Base-by-base conservation (phyloP, 768 basidiomycete genomes). In the Tricholoma sp. region DNA sequence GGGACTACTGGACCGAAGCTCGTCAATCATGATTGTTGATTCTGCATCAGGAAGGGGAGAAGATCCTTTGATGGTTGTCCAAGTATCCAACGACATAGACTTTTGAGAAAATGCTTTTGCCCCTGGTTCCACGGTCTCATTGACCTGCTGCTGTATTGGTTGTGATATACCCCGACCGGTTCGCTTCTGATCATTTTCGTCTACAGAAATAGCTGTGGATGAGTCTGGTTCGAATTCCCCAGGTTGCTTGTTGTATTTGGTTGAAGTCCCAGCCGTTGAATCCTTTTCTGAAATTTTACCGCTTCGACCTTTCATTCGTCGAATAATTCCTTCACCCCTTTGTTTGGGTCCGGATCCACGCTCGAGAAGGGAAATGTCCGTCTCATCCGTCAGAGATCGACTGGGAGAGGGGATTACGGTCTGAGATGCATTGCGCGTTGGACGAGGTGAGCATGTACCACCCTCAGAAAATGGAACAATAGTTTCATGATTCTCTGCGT, bases 291-390 rank as follows among this genome's bases (percentile, higher is more conserved):
- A 66, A 34, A 69, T 56, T 54, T 66, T 71, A 0, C 76, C 76
- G 50, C 66, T 59, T 16, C 78, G 74, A 49, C 71, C 69, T 68
- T 73, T 80, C 72, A 78, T 80, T 50, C 75, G 72, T 47, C 70
- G 72, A 12, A 71, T 57, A 10, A 76, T 66, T 8, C 75, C 72
- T 5, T 70, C 34, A 4, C 52, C 29, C 24, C 53, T 51, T 39
- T 39, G 21, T 1, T 52, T 53, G 11, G 58, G 57, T 21, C 6
- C 39, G 35, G 39, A 29, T 0, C 57, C 55, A 34, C n/a, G 10
- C 1, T 22, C 24, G 21, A 54, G 16, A 50, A 49, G 32, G 31
- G 52, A 9, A 14, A 22, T 29, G 9, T 9, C 18, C 27, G 14
- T n/a, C 16, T 49, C 47, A 9, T 31, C 27, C 27, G 1, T 16